Evolutionary conservation across 352 stramenopile species (phyloP).

Genomic region (Bremia lactucae): DNA sequence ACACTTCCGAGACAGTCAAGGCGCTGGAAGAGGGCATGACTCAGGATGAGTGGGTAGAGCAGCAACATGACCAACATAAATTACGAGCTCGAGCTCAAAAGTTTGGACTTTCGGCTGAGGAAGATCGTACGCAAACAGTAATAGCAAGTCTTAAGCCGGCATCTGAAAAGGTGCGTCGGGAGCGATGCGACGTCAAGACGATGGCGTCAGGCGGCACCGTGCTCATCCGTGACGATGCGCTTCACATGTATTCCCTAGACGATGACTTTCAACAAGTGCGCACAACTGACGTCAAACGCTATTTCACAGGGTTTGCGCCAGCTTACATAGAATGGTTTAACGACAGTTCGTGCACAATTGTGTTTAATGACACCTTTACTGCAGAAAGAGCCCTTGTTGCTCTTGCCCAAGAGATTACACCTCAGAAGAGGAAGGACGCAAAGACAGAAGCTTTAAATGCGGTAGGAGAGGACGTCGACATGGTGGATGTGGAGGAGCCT

Average conservation of each 20-base stretch:
- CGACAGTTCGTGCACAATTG: slow-evolving; percentile 73
- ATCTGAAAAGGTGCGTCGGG: slow-evolving; percentile 41
- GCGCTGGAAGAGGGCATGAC: slow-evolving; percentile 54
- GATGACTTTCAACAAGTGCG: slow-evolving; percentile 71
- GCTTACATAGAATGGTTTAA: slow-evolving; percentile 86
- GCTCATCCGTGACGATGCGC: slow-evolving; percentile 46
- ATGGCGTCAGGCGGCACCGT: slow-evolving; percentile 12
- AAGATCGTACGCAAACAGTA: slow-evolving; percentile 22
- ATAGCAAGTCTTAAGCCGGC: slow-evolving; percentile 24
- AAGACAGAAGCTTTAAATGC: slow-evolving; percentile 2
- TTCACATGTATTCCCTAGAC: slow-evolving; percentile 79
- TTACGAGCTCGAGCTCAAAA: slow-evolving; percentile 57
- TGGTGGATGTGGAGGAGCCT: slow-evolving; percentile 26
- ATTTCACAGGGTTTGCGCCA: slow-evolving; percentile 68
- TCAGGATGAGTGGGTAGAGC: slow-evolving; percentile 57
- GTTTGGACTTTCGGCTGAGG: slow-evolving; percentile 44
- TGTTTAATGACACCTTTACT: slow-evolving; percentile 73
- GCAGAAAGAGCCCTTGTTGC: slow-evolving; percentile 52
- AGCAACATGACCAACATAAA: slow-evolving; percentile 51
- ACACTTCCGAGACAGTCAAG: slow-evolving; percentile 45
- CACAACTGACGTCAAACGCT: slow-evolving; percentile 67
- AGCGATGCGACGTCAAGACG: slow-evolving; percentile 48
- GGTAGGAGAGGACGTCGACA: slow-evolving; percentile 40
- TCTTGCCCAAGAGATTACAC: slow-evolving; percentile 35
- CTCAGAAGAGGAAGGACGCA: slow-evolving; percentile 27